phyloP scores from a whole-genome alignment of 805 yeast species.

The Candida broadrunensis region DNA sequence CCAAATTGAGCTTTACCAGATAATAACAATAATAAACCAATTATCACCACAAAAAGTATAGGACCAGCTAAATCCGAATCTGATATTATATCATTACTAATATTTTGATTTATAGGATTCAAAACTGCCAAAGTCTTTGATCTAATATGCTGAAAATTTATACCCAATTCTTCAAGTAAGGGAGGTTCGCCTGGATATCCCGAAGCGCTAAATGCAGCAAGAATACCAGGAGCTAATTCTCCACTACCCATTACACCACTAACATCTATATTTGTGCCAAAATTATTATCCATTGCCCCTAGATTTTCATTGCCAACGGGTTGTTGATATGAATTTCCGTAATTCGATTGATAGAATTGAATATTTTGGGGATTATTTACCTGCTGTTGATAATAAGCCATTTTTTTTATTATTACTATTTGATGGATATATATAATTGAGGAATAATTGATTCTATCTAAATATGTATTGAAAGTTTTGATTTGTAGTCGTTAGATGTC shows the following conservation, averaged over 20 bases:
- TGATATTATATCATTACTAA: constrained; percentile 71
- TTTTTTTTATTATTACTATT: constrained; percentile 7
- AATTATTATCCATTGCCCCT: constrained; percentile 40
- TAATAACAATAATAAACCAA: constrained; percentile 76
- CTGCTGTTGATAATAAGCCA: constrained; percentile 42
- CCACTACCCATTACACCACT: constrained; percentile 43
- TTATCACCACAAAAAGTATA: constrained; percentile 77
- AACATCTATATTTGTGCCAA: constrained; percentile 34
- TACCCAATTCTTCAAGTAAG: constrained; percentile 86
- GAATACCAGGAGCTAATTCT: constrained; percentile 65
- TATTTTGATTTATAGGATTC: constrained; percentile 61
- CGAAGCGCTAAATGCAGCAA: constrained; percentile 89
- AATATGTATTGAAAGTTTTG: too few relatives aligned
- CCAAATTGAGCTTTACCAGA: constrained; percentile 97
- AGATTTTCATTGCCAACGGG: constrained; percentile 12
- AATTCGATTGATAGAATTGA: constrained; percentile 43
- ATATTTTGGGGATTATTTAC: constrained; percentile 31
- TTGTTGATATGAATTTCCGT: constrained; percentile 27
- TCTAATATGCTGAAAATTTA: constrained; percentile 84
- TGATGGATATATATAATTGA: too few relatives aligned
- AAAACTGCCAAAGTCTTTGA: constrained; percentile 83
- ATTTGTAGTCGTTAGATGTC: too few relatives aligned
- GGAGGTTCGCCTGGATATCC: constrained; percentile 98
- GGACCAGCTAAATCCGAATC: constrained; percentile 98
- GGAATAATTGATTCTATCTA: too few relatives aligned